A percentile compares a stretch with the other conserved stretches of the same genome.
Conservation (phyloP, 768 basidiomycete species). For the Psilocybe cyanescens region DNA sequence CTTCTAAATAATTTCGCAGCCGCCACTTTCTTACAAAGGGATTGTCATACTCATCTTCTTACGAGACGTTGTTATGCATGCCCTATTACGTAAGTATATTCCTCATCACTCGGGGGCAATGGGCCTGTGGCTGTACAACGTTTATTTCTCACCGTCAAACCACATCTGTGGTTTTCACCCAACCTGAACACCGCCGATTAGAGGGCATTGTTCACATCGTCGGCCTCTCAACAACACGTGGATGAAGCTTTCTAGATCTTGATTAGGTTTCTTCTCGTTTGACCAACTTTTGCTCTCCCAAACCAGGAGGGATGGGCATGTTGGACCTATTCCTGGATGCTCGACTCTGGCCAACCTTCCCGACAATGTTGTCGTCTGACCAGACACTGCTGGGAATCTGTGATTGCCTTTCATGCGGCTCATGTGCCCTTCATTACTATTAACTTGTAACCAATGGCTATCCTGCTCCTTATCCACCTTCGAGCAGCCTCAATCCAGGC, state of each 20-base stretch:
- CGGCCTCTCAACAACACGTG: slow-evolving; percentile 26
- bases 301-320: slow-evolving; percentile 12
- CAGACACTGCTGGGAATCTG: slow-evolving; percentile 18
- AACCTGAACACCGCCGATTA: slow-evolving; percentile 23
- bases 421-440: slow-evolving; percentile 8
- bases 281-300: slow-evolving; percentile 6
- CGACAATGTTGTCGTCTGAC: slow-evolving; percentile 23
- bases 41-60: slow-evolving; percentile 3
- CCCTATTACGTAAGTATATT: slow-evolving; percentile 4
- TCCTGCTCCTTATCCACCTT: slow-evolving; percentile 19
- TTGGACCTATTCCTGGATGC: slow-evolving; percentile 14
- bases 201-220: slow-evolving; percentile 22
- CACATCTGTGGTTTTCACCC: slow-evolving; percentile 11
- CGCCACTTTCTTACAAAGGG: background rate
- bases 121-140: slow-evolving; percentile 18
- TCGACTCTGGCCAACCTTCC: slow-evolving; percentile 17
- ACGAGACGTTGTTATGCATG: slow-evolving; percentile 4
- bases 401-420: slow-evolving; percentile 12
- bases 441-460: slow-evolving; percentile 16
- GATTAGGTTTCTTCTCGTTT: slow-evolving; percentile 15
- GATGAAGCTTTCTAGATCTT: slow-evolving; percentile 22
- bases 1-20: slow-evolving; percentile 2
- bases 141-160: slow-evolving; percentile 20
- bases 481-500: slow-evolving; percentile 12
- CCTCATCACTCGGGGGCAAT: slow-evolving; percentile 11